phyloP scores from a whole-genome alignment of 2,329 filamentous ascomycete genomes.

The Xylaria sp. region DNA sequence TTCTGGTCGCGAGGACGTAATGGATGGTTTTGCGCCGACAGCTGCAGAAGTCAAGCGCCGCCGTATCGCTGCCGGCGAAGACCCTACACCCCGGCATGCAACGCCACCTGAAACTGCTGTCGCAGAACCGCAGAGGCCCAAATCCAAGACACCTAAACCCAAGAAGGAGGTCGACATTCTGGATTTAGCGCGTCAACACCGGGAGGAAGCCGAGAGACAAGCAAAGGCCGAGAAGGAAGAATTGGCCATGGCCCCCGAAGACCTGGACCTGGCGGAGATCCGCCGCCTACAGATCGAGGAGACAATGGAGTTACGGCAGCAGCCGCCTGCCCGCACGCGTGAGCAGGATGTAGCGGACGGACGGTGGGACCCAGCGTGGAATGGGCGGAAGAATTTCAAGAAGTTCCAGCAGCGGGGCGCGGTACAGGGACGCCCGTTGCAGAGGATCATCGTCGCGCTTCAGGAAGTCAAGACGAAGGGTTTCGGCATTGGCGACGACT shows the following conservation, averaged over 20 bases:
- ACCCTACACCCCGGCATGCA: conserved; percentile 43
- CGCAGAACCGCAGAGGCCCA: conserved; percentile 44
- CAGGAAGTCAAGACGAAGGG: conserved; percentile 72
- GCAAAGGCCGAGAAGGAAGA: conserved; percentile 57
- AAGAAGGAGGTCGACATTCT: conserved; percentile 70
- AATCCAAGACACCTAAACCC: conserved; percentile 45
- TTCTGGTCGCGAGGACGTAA: conserved; percentile 55
- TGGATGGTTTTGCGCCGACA: conserved; percentile 75
- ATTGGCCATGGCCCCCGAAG: conserved; percentile 55
- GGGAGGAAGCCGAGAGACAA: conserved; percentile 68
- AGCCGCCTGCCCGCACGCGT: conserved; percentile 40
- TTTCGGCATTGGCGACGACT: conserved; percentile 74
- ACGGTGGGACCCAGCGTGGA: conserved; percentile 88
- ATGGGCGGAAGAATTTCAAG: conserved; percentile 95
- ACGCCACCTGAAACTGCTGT: conserved; percentile 31
- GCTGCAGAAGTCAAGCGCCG: conserved; percentile 79
- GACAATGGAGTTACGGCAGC: conserved; percentile 66
- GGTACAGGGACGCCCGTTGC: conserved; percentile 40
- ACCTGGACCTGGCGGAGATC: conserved; percentile 74
- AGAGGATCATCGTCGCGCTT: conserved; percentile 67
- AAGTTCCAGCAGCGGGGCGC: conserved; percentile 70
- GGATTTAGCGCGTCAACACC: conserved; percentile 63
- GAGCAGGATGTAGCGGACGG: conserved; percentile 57
- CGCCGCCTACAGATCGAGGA: conserved; percentile 76
- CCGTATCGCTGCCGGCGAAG: conserved; percentile 62